Base-by-base conservation (phyloP, 495 filamentous ascomycete genomes). In the Bacidia gigantensis region DNA sequence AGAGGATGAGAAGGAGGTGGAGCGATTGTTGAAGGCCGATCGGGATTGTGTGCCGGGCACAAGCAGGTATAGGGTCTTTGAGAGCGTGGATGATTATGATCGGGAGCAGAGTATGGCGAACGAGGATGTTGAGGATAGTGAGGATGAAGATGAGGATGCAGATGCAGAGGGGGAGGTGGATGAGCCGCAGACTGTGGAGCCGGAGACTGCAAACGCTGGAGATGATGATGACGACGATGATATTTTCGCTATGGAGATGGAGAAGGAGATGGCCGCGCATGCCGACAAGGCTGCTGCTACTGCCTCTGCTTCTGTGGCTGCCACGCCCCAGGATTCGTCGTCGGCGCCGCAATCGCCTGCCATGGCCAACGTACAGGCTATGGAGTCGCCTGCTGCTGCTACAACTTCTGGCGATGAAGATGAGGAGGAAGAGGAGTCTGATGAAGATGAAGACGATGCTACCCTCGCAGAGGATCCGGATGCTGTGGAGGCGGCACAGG, bases 1-100 rank as follows among this genome's bases (percentile, higher is more conserved):
- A 68, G 83, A 84, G 41, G 87, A 92, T 0, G 89, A 97, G 58
- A 78, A 77, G 17, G 80, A 83, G 29, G 89, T 96, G 0, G 78
- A 90, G 45, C 75, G 83, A 29, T 65, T 97, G 26, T 72, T 95
- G 18, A 70, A 74, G 1, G 75, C 78, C 14, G 92, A 98, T 58
- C 65, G 73, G 29, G 57, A 64, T 24, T 78, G 72, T 18, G 67
- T 76, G n/a, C 73, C 71, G 3, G 67, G 70, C 3, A 29, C 47
- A 22, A 50, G 47, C 47, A 50, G 22, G 10, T 50, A 50, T n/a
- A 39, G 75, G 2, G 69, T 67, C 41, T 84, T 75, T 50, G 77
- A 83, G 47, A 68, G 87, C 46, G 58, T 92, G 12, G 87, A 92
- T 46, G 70, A 79, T 38, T 68, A 74, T 0, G 74, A 76, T 66